A percentile compares a stretch with the other conserved stretches of the same genome.
Evolutionary conservation across 2,329 filamentous ascomycete genomes (phyloP).

Genomic region (Tolypocladium endophyticum): DNA sequence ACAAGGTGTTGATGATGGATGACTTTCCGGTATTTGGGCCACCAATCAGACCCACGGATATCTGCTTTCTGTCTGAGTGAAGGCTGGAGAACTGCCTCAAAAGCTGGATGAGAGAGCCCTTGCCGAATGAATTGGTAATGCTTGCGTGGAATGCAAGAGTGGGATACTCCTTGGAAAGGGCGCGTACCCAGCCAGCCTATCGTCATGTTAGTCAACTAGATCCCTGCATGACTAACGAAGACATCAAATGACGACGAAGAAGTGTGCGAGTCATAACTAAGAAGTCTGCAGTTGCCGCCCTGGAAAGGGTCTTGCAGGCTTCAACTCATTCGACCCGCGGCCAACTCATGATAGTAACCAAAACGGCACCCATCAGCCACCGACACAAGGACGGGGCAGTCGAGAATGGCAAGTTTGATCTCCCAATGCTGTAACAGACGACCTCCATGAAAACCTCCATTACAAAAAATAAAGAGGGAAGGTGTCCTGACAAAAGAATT

Average conservation of each 20-base stretch:
- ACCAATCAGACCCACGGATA: constrained; percentile 76
- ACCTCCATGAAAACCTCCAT: constrained; percentile 74
- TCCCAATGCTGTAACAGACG: constrained; percentile 99
- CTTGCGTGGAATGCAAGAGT: constrained; percentile 91
- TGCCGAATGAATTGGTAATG: constrained; percentile 93
- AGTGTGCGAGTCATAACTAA: constrained; percentile 96
- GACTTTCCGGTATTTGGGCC: constrained; percentile 88
- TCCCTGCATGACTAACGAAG: not conserved
- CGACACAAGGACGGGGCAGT: constrained; percentile 23
- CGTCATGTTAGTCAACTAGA: constrained; percentile 4
- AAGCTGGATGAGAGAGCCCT: constrained; percentile 85
- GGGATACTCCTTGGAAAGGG: constrained; percentile 81
- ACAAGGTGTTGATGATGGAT: constrained; percentile 90
- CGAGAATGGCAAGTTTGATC: constrained; percentile 52
- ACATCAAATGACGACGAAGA: constrained; percentile 11
- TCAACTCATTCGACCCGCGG: constrained; percentile 97
- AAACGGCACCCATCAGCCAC: constrained; percentile 74
- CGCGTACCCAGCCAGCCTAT: constrained; percentile 86
- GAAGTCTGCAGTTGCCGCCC: constrained; percentile 67
- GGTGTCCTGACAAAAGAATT: constrained; percentile 78
- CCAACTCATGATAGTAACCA: constrained; percentile 70
- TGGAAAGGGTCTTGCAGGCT: constrained; percentile 52
- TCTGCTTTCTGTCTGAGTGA: constrained; percentile 85
- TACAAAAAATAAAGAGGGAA: constrained; percentile 48
- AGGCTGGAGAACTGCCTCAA: constrained; percentile 86